Evolutionary conservation across 768 basidiomycete species (phyloP).

Genomic region (Termitomyces sp.): DNA sequence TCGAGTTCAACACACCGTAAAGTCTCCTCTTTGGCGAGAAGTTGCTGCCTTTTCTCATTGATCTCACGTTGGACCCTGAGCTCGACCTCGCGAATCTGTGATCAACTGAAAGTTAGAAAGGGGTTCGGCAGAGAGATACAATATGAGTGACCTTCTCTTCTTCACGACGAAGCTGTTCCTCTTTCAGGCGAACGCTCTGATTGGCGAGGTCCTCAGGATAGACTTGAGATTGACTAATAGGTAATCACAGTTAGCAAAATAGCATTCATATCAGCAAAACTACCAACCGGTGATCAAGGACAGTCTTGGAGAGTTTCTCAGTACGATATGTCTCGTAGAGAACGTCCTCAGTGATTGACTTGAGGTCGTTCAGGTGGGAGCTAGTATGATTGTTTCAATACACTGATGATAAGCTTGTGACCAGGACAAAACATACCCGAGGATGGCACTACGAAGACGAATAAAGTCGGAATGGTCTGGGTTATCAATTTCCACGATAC

Average conservation of each 20-base stretch:
- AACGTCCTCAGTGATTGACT: slow-evolving; percentile 78
- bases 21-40: slow-evolving; percentile 83
- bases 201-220: slow-evolving; percentile 84
- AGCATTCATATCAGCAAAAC: neutral
- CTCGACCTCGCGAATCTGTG: slow-evolving; percentile 79
- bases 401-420: neutral
- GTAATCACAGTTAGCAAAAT: too few relatives aligned
- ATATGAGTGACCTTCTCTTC: slow-evolving; percentile 65
- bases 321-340: slow-evolving; percentile 88
- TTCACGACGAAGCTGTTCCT: slow-evolving; percentile 85
- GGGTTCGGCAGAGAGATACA: neutral
- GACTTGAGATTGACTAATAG: slow-evolving; percentile 60
- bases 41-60: slow-evolving; percentile 81
- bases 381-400: slow-evolving; percentile 29
- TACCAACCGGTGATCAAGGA: slow-evolving; percentile 52
- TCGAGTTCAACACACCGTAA: slow-evolving; percentile 45
- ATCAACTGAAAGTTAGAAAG: slow-evolving; percentile 1
- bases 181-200: slow-evolving; percentile 84
- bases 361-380: slow-evolving; percentile 82
- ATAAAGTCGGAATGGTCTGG: slow-evolving; percentile 87
- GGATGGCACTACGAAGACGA: slow-evolving; percentile 72
- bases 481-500: slow-evolving; percentile 89
- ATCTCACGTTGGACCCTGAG: slow-evolving; percentile 85
- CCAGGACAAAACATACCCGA: slow-evolving; percentile 40
- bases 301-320: slow-evolving; percentile 77